Evolutionary conservation across 768 basidiomycete genomes (phyloP), one percentile per base, ranked within the genome.

Genomic region (Symmetrospora coprosmae): DNA sequence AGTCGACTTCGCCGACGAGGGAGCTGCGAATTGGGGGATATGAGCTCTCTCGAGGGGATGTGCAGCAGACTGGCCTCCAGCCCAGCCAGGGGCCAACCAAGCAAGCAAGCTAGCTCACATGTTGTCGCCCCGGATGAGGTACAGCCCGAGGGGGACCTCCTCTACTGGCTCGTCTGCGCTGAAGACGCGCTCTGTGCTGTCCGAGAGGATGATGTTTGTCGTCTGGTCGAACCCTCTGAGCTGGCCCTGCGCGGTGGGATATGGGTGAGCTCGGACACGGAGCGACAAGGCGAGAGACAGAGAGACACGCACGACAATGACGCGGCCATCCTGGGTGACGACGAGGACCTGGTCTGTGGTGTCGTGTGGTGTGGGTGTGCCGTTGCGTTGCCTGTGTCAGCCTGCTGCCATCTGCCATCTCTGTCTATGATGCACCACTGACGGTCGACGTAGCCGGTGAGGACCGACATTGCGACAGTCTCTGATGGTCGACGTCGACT

Each of bases 51-150:
- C n/a, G n/a, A n/a, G n/a, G n/a, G n/a, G n/a, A n/a, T n/a, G n/a
- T 19, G 31, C 30, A 25, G 17, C 25, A 19, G 16, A 28, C 25
- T 7, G 38, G 2, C 39, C 34, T 35, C 25, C 34, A 34, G n/a
- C 45, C 13, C 45, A 11, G 4, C 25, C 35, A 25, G 16, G 19
- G n/a, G n/a, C n/a, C n/a, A n/a, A n/a, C n/a, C 45, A n/a, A 21
- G 48, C 28, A 17, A n/a, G 39, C 9, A 16, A 11, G 38, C 11
- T 41, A 40, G 81, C 88, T 73, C 68, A 96, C 94, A 92, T 90
- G 79, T 90, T 90, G 71, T 99, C 94, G 2, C 94, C 94, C 69
- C 96, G 90, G 71, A 99, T 89, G 69, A 99, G 82, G 73, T 99
- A 97, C 43, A 97, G 77, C 0, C 94, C 94, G 25, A 97, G 77